A percentile compares a stretch with the other conserved stretches of the same genome.
phyloP scores from a whole-genome alignment of 331 rosid species.

The Stylosanthes scabra region DNA sequence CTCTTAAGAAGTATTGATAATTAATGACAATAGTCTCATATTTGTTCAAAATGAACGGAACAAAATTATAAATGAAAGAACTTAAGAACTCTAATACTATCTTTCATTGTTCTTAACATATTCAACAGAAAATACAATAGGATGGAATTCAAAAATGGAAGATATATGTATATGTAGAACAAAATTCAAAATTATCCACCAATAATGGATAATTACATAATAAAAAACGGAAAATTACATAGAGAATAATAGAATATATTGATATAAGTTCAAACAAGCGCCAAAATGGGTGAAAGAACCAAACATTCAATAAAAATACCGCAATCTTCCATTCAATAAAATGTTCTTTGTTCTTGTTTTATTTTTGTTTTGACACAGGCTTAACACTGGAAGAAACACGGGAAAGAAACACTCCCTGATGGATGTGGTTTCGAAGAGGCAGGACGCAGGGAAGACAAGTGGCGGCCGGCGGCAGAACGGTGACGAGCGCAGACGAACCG shows the following conservation, averaged over 20 bases:
- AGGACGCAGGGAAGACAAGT: too few species aligned
- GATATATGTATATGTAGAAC: neutral
- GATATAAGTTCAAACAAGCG: slow-evolving; percentile 3
- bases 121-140: neutral
- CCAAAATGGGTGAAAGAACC: slow-evolving; percentile 6
- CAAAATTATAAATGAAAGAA: neutral
- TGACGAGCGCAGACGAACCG: too few species aligned
- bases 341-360: too few species aligned
- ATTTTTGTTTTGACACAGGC: too few species aligned
- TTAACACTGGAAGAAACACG: too few species aligned
- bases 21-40: neutral
- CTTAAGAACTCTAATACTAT: neutral
- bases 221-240: too few species aligned
- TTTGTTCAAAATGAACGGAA: neutral
- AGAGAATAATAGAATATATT: too few species aligned
- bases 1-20: slow-evolving; percentile 33
- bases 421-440: too few species aligned
- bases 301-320: slow-evolving; percentile 3
- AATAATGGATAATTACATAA: neutral
- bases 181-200: slow-evolving; percentile 1
- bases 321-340: too few species aligned
- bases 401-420: too few species aligned
- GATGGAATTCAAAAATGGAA: neutral
- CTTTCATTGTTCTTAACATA: neutral
- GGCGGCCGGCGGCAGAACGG: too few species aligned